Percentiles rank a stretch among this genome's conserved stretches.
phyloP scores from a whole-genome alignment of 2,329 filamentous ascomycete genomes.

The Onygena corvina region DNA sequence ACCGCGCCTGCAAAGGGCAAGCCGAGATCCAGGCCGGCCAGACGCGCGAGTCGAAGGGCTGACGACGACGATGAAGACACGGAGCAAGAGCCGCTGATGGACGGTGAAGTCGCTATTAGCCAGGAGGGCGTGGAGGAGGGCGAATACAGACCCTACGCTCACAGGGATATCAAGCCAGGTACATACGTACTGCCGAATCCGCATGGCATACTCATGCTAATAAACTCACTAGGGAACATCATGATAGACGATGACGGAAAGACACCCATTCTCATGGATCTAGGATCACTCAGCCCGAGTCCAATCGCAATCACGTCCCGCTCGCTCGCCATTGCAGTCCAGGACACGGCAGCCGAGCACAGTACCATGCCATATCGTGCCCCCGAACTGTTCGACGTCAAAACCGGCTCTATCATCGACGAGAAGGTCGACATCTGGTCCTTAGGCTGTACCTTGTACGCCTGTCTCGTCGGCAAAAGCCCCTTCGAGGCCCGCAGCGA shows the following conservation, averaged over 20 bases:
- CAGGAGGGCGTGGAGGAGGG: conserved; percentile 58
- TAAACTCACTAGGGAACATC: conserved; percentile 57
- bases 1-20: conserved; percentile 23
- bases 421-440: conserved; percentile 98
- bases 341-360: conserved; percentile 91
- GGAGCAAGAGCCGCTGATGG: conserved; percentile 74
- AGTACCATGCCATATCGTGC: conserved; percentile 98
- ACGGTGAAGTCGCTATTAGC: conserved; percentile 56
- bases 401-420: conserved; percentile 81
- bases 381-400: conserved; percentile 94
- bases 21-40: conserved; percentile 28
- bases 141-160: conserved; percentile 68
- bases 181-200: conserved; percentile 22
- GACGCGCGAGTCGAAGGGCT: conserved; percentile 35
- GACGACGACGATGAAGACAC: conserved; percentile 55
- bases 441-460: conserved; percentile 92
- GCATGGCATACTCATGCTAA: not conserved
- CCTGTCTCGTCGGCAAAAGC: conserved; percentile 89
- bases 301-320: conserved; percentile 83
- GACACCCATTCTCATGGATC: conserved; percentile 89
- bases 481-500: conserved; percentile 93
- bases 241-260: conserved; percentile 92
- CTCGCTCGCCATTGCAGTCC: conserved; percentile 78
- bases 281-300: conserved; percentile 78
- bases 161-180: conserved; percentile 96